Base-by-base conservation (phyloP, 768 basidiomycete species). In the Dendrothele bispora region DNA sequence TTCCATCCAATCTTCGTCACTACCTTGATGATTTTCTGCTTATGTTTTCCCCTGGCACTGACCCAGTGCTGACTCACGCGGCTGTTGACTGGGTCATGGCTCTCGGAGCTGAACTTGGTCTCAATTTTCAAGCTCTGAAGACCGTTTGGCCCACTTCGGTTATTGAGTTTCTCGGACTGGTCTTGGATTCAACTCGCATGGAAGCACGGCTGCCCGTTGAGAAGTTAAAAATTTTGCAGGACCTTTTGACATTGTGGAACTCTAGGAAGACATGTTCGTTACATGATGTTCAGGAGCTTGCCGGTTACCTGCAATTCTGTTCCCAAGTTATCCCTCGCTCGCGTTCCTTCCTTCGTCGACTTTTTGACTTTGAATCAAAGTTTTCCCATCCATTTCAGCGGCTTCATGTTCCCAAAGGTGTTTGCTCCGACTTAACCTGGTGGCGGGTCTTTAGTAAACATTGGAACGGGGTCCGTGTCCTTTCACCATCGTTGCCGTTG, bases 1-100 rank as follows among this genome's bases (percentile, higher is more conserved):
- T 71, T 39, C 67, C 64, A 0, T 56, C 61, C 0, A 7, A 8
- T 11, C 43, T 70, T 2, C 55, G 55, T 3, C 68, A 71, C 37
- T 70, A 67, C 37, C 57, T 72, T 0, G 62, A 72, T 29, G 62
- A 71, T 32, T 71, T 70, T 46, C 59, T 70, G n/a, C 20, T 52
- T 1, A 49, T 57, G 15, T 67, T 66, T 47, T 24, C 28, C 8
- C 46, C 54, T 5, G 15, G 18, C 8, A 45, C 51, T 11, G n/a
- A 8, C 22, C 39, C 24, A 11, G 4, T 20, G 8, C 21, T 29
- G 1, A 43, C 39, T 18, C 11, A 48, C 14, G 35, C 52, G 7
- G 63, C 62, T 0, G 49, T 65, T 3, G 53, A 63, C 6, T 69
- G 66, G 68, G 55, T 63, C 3, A 50, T 62, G 24, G 59, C 43